Percentiles rank a stretch among this genome's conserved stretches.
Evolutionary conservation across 371 early-diverging fungal genomes (phyloP).

Genomic region (Actinomucor elegans): DNA sequence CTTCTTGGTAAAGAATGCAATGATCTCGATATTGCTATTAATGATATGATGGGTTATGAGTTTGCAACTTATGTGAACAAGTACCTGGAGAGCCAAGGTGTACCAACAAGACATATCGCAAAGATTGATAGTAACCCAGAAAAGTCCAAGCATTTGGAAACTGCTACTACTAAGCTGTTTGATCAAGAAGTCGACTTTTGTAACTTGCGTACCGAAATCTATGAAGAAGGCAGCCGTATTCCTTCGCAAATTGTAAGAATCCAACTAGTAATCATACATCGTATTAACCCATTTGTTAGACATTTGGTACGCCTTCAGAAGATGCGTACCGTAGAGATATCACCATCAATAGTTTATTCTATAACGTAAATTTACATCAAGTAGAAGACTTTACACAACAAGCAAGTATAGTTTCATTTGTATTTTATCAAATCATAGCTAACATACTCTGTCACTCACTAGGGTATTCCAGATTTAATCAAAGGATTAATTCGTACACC

Average conservation of each 20-base stretch:
- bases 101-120: constrained; percentile 59
- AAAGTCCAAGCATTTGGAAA: constrained; percentile 98
- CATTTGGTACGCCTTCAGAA: constrained; percentile 92
- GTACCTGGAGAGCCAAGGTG: constrained; percentile 59
- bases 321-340: constrained; percentile 98
- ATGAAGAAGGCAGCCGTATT: constrained; percentile 83
- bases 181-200: constrained; percentile 94
- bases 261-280: no score
- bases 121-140: constrained; percentile 95
- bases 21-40: constrained; percentile 97
- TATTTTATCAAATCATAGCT: no score
- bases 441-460: neutral
- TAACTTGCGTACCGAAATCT: constrained; percentile 93
- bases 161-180: constrained; percentile 87
- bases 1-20: constrained; percentile 86
- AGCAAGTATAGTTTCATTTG: constrained; percentile 25
- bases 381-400: constrained; percentile 94
- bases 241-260: constrained; percentile 71
- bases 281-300: constrained; percentile 43
- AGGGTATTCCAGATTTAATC: constrained; percentile 78
- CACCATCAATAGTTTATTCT: constrained; percentile 98
- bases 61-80: constrained; percentile 84
- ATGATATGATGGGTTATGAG: constrained; percentile 93
- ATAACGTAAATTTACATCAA: constrained; percentile 85
- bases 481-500: constrained; percentile 89